phyloP scores from a whole-genome alignment of 1,139 yeast genomes.

The Saccharomyces hybrid region DNA sequence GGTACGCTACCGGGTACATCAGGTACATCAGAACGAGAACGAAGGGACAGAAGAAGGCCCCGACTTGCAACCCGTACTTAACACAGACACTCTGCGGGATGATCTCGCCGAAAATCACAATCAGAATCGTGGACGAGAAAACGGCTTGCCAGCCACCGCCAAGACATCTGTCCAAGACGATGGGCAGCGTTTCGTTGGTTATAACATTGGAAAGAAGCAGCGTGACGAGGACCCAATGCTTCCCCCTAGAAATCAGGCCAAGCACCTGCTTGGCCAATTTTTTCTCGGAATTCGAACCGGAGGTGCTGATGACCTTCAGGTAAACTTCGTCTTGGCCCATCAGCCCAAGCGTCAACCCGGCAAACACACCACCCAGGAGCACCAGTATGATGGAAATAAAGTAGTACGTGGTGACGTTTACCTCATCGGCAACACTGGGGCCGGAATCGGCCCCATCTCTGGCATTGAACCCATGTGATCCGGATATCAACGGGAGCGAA shows the following conservation, averaged over 20 bases:
- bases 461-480: constrained; percentile 10
- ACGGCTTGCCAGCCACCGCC: constrained; percentile 99
- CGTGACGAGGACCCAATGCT: constrained; percentile 97
- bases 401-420: constrained; percentile 22
- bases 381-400: constrained; percentile 61
- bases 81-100: constrained; percentile 94
- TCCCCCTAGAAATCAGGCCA: constrained; percentile 66
- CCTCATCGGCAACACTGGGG: not conserved
- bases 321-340: constrained; percentile 98
- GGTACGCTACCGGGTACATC: constrained; percentile 90
- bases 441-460: not conserved
- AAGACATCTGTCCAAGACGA: constrained; percentile 80
- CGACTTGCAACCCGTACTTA: constrained; percentile 84
- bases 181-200: constrained; percentile 92
- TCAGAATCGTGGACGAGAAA: constrained; percentile 81
- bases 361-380: constrained; percentile 88
- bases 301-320: constrained; percentile 51
- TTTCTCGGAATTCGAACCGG: constrained; percentile 54
- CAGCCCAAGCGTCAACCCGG: constrained; percentile 86
- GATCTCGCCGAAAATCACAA: constrained; percentile 92
- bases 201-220: constrained; percentile 78
- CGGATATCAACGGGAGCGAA: constrained; percentile 8
- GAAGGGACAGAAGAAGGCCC: constrained; percentile 86
- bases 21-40: constrained; percentile 77
- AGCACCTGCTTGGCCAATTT: constrained; percentile 70